Conservation (phyloP, 805 yeast species). For the Yarrowia sp. region DNA sequence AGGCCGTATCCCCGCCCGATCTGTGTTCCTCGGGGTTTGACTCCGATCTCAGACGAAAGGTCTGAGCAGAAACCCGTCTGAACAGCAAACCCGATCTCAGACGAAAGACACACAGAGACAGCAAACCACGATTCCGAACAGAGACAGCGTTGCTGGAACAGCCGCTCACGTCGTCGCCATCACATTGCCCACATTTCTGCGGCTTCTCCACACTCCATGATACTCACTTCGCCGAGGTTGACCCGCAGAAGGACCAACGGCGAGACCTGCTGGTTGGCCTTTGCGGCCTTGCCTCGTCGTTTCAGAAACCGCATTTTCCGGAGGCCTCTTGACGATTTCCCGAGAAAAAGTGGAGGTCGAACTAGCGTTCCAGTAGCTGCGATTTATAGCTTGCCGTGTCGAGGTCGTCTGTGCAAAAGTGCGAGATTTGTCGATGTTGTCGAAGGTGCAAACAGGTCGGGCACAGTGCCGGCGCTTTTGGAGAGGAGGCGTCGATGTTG, state of each 20-base stretch:
- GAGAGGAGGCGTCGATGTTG: no score
- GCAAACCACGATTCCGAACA: no score
- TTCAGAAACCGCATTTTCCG: slow-evolving; percentile 16
- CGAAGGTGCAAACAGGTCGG: no score
- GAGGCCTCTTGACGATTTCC: background rate
- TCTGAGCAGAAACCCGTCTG: no score
- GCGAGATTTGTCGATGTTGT: background rate
- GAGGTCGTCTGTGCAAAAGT: background rate
- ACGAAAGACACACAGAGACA: no score
- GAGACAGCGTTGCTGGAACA: no score
- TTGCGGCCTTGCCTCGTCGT: slow-evolving; percentile 11
- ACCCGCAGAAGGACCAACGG: background rate
- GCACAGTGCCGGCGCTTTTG: no score
- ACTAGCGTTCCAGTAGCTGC: background rate
- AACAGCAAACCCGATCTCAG: no score
- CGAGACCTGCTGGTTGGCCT: background rate
- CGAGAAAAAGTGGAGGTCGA: background rate
- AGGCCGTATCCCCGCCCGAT: no score
- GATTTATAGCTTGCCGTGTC: background rate
- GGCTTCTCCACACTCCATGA: background rate
- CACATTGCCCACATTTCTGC: background rate
- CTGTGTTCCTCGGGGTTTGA: no score
- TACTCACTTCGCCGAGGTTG: slow-evolving; percentile 8
- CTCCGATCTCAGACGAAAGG: no score
- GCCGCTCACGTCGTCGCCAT: no score